phyloP scores from a whole-genome alignment of 2,329 filamentous ascomycete species.

The Penicillium verrucosum region DNA sequence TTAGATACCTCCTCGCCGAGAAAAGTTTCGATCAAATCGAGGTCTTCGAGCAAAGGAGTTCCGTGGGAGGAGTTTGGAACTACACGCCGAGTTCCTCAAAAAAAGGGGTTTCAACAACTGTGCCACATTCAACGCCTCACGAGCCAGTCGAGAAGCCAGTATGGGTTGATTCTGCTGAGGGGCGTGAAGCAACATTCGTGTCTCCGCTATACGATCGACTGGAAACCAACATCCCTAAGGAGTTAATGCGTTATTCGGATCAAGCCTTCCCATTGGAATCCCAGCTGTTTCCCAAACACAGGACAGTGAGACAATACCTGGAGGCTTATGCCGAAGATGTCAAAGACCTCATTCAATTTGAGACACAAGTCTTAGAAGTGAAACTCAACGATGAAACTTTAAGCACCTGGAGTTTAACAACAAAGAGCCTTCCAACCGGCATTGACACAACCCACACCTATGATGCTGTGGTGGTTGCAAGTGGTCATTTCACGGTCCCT shows the following conservation, averaged over 20 bases:
- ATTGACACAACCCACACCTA: slow-evolving; percentile 50
- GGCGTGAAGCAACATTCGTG: slow-evolving; percentile 60
- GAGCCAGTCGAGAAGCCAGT: slow-evolving; percentile 62
- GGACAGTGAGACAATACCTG: slow-evolving; percentile 71
- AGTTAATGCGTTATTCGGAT: slow-evolving; percentile 77
- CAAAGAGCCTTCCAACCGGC: slow-evolving; percentile 50
- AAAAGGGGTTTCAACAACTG: slow-evolving; percentile 39
- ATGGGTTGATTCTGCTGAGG: slow-evolving; percentile 36
- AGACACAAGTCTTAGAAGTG: slow-evolving; percentile 66
- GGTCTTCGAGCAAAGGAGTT: slow-evolving; percentile 76
- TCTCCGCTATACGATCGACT: slow-evolving; percentile 79
- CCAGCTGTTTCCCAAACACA: slow-evolving; percentile 71
- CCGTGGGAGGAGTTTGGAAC: slow-evolving; percentile 82
- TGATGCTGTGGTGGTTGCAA: slow-evolving; percentile 73
- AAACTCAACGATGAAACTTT: slow-evolving; percentile 35
- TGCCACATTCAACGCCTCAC: slow-evolving; percentile 67
- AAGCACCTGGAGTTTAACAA: slow-evolving; percentile 60
- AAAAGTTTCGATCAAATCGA: slow-evolving; percentile 67
- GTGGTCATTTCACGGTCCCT: slow-evolving; percentile 70
- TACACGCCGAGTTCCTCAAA: slow-evolving; percentile 58
- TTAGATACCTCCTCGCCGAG: slow-evolving; percentile 68
- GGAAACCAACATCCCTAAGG: slow-evolving; percentile 81
- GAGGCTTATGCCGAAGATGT: slow-evolving; percentile 68
- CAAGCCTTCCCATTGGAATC: slow-evolving; percentile 60
- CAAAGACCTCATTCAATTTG: slow-evolving; percentile 64